A percentile compares a stretch with the other conserved stretches of the same genome.
phyloP scores from a whole-genome alignment of 352 stramenopile genomes.

The Phytophthora chlamydospora region DNA sequence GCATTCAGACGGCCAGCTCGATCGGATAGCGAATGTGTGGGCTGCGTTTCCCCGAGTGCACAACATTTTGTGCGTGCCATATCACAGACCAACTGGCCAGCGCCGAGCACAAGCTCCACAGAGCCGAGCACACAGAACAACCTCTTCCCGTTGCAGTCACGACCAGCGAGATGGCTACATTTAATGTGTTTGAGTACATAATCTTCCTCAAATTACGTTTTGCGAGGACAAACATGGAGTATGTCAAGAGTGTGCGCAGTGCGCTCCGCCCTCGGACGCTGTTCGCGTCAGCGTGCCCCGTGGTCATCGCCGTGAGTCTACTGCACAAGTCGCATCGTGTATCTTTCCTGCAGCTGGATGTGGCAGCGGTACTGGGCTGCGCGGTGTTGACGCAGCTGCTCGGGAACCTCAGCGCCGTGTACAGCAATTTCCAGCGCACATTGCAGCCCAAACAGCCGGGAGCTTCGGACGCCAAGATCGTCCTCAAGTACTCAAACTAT shows the following conservation, averaged over 20 bases:
- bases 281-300: conserved; percentile 58
- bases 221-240: conserved; percentile 45
- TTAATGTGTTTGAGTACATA: no score
- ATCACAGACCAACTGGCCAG: no score
- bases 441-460: conserved; percentile 52
- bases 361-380: conserved; percentile 40
- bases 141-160: no score
- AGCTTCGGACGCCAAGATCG: conserved; percentile 42
- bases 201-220: no score
- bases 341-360: conserved; percentile 50
- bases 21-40: no score
- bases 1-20: no score
- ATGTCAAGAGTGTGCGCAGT: conserved; percentile 62
- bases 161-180: no score
- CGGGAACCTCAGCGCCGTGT: conserved; percentile 74
- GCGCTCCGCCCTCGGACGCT: conserved; percentile 63
- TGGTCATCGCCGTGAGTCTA: conserved; percentile 63
- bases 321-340: conserved; percentile 45
- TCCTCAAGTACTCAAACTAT: conserved; percentile 59
- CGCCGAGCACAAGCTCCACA: no score
- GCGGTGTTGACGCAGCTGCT: conserved; percentile 72
- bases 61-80: no score
- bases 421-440: conserved; percentile 73
- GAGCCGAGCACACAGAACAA: no score
- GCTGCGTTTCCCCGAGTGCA: no score